Conservation (phyloP, 352 stramenopile genomes). For the Globisporangium radiosum region DNA sequence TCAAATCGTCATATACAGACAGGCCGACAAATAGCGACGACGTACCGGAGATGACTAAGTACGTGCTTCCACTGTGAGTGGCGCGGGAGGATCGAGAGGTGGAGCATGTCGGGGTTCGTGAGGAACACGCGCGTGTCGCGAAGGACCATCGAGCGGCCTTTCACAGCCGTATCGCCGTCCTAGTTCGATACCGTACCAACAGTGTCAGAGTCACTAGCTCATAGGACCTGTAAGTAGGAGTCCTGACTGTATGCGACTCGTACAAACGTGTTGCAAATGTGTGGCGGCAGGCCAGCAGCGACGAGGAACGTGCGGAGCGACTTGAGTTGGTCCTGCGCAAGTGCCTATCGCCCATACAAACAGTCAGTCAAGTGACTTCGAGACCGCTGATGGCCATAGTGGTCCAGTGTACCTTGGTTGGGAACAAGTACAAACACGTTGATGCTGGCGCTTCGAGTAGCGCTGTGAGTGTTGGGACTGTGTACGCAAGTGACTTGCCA, state of each 20-base stretch:
- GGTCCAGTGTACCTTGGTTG: constrained; percentile 84
- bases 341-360: constrained; percentile 31
- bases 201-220: too few species aligned
- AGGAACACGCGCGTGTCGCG: constrained; percentile 91
- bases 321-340: constrained; percentile 97
- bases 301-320: constrained; percentile 76
- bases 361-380: too few species aligned
- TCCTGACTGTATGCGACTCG: too few species aligned
- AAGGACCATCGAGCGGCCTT: constrained; percentile 79
- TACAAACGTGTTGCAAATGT: constrained; percentile 66
- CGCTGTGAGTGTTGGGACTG: constrained; percentile 88
- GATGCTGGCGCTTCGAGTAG: constrained; percentile 45
- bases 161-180: constrained; percentile 94
- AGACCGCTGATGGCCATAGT: too few species aligned
- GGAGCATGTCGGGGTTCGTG: constrained; percentile 99
- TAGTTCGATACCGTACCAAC: constrained; percentile 11
- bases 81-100: constrained; percentile 94
- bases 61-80: constrained; percentile 88
- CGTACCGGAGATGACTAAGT: constrained; percentile 86
- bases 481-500: constrained; percentile 97
- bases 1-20: background rate
- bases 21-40: background rate
- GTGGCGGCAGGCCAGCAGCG: constrained; percentile 33
- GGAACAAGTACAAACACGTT: constrained; percentile 94
- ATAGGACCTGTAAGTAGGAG: too few species aligned